These are phyloP conservation scores for Radiomyces spectabilis DNA, from an alignment of 192 early-diverging fungal species.

Conservation along the genomic window DNA sequence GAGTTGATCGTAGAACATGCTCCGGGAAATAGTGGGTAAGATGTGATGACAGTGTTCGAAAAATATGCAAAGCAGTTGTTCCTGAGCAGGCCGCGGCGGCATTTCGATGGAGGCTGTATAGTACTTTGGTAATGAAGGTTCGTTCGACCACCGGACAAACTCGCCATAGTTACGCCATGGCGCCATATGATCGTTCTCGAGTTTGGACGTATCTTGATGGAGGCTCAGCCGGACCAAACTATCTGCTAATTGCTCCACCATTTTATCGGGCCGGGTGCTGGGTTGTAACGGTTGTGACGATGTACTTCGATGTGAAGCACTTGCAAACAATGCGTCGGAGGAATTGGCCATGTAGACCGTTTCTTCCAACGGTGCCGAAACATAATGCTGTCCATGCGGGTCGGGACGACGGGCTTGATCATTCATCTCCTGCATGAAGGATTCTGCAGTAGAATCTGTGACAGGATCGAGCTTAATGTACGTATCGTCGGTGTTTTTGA, in stretches of 20 bases:
- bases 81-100: conserved; percentile 23
- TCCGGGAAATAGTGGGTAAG: conserved; percentile 12
- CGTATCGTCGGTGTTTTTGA: conserved; percentile 23
- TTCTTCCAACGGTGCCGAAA: background rate
- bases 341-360: background rate
- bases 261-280: conserved; percentile 8
- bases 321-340: conserved; percentile 9
- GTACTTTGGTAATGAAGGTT: conserved; percentile 17
- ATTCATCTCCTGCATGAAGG: background rate
- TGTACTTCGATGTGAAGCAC: background rate
- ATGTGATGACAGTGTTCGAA: conserved; percentile 13
- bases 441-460: conserved; percentile 3
- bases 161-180: conserved; percentile 23
- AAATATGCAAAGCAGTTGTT: conserved; percentile 24
- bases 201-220: conserved; percentile 8
- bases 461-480: conserved; percentile 18
- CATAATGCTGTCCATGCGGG: background rate
- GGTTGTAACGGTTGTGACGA: background rate
- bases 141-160: conserved; percentile 12
- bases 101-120: conserved; percentile 23
- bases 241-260: conserved; percentile 21
- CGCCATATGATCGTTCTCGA: conserved; percentile 2
- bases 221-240: conserved; percentile 10
- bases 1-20: conserved; percentile 21
- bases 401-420: background rate